Conservation (phyloP, 768 basidiomycete genomes). For the Tephrocybe rancida region DNA sequence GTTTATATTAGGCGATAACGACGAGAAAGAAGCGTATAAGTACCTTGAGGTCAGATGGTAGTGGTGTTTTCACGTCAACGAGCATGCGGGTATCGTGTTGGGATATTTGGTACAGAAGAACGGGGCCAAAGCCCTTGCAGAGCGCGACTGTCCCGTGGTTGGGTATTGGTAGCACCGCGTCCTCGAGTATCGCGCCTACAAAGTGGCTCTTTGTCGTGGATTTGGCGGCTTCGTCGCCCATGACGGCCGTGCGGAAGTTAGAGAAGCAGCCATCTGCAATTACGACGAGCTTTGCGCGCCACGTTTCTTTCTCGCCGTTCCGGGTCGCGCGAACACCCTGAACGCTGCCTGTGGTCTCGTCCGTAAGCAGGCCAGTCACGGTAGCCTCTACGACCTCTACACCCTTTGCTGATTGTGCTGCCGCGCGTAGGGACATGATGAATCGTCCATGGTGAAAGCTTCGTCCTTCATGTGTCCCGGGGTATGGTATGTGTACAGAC, state of each 20-base stretch:
- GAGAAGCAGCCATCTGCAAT: constrained; percentile 96
- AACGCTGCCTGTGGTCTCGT: constrained; percentile 47
- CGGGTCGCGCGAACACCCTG: constrained; percentile 68
- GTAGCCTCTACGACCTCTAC: constrained; percentile 88
- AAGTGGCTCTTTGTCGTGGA: constrained; percentile 75
- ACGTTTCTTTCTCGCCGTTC: constrained; percentile 50
- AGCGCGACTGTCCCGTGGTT: constrained; percentile 86
- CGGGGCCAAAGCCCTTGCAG: constrained; percentile 81
- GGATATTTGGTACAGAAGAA: constrained; percentile 91
- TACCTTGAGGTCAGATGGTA: constrained; percentile 83
- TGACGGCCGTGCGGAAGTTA: constrained; percentile 79
- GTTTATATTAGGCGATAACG: background rate
- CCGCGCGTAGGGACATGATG: constrained; percentile 74
- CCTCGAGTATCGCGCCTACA: constrained; percentile 81
- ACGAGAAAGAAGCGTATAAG: constrained; percentile 15
- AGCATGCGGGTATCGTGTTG: constrained; percentile 91
- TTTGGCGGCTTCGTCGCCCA: constrained; percentile 52
- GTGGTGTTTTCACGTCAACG: constrained; percentile 83
- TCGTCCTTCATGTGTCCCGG: constrained; percentile 67
- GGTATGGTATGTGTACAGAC: constrained; percentile 90
- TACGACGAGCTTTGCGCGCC: constrained; percentile 78
- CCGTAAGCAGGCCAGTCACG: constrained; percentile 74
- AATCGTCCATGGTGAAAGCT: constrained; percentile 96
- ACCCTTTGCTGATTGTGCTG: constrained; percentile 57
- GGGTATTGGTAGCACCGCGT: constrained; percentile 71